Evolutionary conservation across 2,329 filamentous ascomycete species (phyloP), one percentile per base, ranked within the genome.

Genomic region (Ascochyta pisi): DNA sequence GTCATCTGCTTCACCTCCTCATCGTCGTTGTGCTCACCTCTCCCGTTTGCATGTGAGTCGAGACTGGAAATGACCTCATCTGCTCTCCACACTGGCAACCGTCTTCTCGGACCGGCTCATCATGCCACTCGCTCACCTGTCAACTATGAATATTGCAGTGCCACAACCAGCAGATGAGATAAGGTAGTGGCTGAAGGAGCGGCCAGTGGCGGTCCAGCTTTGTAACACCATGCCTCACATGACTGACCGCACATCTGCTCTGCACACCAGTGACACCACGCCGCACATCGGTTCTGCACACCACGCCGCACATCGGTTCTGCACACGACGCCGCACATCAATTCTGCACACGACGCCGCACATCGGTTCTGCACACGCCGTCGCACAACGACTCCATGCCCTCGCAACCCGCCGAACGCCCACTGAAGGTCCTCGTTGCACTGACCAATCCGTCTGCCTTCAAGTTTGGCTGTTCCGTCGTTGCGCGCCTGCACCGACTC

Each of bases 401-500:
- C 55, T 51, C 64, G 50, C 62, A 58, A 55, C 49, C 41, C 35
- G 49, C 58, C 50, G 57, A 57, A 42, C 71, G 67, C 61, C 64
- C 67, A 43, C 69, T 75, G 42, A 74, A 75, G 58, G 82, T 90
- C 52, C 83, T 90, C 31, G 81, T 90, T 33, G 86, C 86, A 54
- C 83, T 88, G 54, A 88, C 88, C 64, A 87, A 88, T 55, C 81
- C 83, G 42, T 82, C 83, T 51, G 86, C 89, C 66, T 83, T 86
- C 27, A 85, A 86, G 40, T 88, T 85, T 76, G 87, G 87, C 48
- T 83, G 88, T 69, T 80, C 86, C 16, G 82, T 90, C 48, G 85
- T 88, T 57, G 82, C 89, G 44, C 84, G 87, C 57, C 81, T 90
- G 4, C 88, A 87, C 50, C 89, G 88, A 47, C 82, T 88, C 67